These are phyloP conservation scores for Podaxis mareebaensis DNA, from an alignment of 768 basidiomycete genomes.

Conservation along the genomic window DNA sequence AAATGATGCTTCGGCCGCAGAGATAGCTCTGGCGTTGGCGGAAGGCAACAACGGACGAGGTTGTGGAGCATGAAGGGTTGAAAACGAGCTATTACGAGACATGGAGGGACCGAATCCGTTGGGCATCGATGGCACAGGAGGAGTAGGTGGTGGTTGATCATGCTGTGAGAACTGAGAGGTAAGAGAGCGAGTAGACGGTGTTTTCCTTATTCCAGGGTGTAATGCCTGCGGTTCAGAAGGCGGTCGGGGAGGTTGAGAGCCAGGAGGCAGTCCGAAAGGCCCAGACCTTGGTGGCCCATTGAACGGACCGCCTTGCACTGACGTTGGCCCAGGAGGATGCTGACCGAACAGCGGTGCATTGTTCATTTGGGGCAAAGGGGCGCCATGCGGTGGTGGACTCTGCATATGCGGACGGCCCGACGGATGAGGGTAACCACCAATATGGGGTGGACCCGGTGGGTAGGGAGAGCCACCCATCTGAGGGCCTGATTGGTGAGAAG, in stretches of 20 bases:
- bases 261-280: conserved; percentile 25
- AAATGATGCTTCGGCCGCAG: conserved; percentile 52
- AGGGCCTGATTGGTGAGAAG: background rate
- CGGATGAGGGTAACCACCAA: background rate
- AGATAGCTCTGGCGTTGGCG: conserved; percentile 54
- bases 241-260: conserved; percentile 38
- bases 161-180: conserved; percentile 51
- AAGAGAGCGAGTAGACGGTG: conserved; percentile 60
- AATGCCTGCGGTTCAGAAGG: conserved; percentile 48
- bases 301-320: background rate
- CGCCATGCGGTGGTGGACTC: conserved; percentile 8
- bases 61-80: conserved; percentile 40
- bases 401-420: background rate
- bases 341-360: background rate
- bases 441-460: background rate
- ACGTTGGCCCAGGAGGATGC: background rate
- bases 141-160: conserved; percentile 34
- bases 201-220: conserved; percentile 41
- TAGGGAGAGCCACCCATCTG: conserved; percentile 9
- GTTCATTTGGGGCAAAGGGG: conserved; percentile 7
- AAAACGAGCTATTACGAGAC: conserved; percentile 40
- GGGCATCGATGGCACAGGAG: conserved; percentile 45
- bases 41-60: conserved; percentile 65
- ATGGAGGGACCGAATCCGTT: conserved; percentile 35
- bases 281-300: conserved; percentile 17